Conservation (phyloP, 805 yeast species). For the Candida suzukii region DNA sequence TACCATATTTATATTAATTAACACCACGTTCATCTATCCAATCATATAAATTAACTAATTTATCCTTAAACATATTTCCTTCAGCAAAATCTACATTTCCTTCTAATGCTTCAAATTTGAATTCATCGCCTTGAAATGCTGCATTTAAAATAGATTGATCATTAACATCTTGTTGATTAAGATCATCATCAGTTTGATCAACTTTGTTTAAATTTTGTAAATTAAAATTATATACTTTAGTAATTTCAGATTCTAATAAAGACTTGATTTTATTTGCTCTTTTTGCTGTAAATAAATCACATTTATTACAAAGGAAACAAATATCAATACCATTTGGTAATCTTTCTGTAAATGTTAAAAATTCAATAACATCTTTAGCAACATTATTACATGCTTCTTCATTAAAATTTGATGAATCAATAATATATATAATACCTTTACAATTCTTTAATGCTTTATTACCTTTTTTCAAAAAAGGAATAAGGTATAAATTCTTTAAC, state of each 20-base stretch:
- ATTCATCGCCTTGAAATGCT: conserved; percentile 35
- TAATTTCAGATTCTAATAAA: conserved; percentile 58
- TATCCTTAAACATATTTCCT: conserved; percentile 57
- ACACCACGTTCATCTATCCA: conserved; percentile 78
- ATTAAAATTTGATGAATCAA: conserved; percentile 65
- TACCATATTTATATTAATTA: conserved; percentile 27
- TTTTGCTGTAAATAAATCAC: conserved; percentile 77
- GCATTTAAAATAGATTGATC: conserved; percentile 25
- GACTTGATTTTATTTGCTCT: conserved; percentile 56
- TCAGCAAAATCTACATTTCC: conserved; percentile 63
- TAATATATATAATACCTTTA: conserved; percentile 64
- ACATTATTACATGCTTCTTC: conserved; percentile 41
- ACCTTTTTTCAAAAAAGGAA: conserved; percentile 36
- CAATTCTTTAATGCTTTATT: conserved; percentile 30
- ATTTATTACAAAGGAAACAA: conserved; percentile 76
- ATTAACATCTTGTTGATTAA: conserved; percentile 13
- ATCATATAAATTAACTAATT: conserved; percentile 55
- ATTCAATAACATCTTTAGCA: conserved; percentile 50
- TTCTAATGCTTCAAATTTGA: conserved; percentile 63
- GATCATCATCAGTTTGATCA: conserved; percentile 33
- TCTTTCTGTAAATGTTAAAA: conserved; percentile 55
- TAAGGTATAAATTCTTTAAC: conserved; percentile 48
- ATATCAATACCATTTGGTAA: conserved; percentile 66
- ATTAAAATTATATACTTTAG: conserved; percentile 42
- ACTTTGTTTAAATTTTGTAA: conserved; percentile 39